Evolutionary conservation across 257 asterid genomes (phyloP).

Genomic region (Thymus mandschuricus): DNA sequence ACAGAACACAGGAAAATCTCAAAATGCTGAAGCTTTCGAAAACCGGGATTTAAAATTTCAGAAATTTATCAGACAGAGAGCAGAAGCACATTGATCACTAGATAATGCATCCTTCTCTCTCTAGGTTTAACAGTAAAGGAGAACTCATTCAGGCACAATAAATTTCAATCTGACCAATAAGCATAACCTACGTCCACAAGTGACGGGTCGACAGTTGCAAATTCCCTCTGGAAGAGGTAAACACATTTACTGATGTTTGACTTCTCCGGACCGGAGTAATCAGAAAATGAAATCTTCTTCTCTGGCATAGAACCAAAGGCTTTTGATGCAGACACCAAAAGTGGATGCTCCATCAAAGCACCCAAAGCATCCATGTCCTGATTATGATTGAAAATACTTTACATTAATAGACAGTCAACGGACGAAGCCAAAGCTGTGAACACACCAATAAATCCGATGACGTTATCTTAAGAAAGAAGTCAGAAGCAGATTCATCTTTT

Average conservation of each 20-base stretch:
- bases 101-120: not conserved
- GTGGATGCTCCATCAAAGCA: slow-evolving; percentile 79
- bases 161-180: slow-evolving; percentile 15
- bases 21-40: not conserved
- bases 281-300: slow-evolving; percentile 59
- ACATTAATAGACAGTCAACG: slow-evolving; percentile 18
- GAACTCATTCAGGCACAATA: not conserved
- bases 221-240: slow-evolving; percentile 87
- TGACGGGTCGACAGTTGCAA: slow-evolving; percentile 85
- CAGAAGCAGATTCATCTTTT: slow-evolving; percentile 4
- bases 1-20: not conserved
- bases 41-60: not conserved
- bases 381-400: slow-evolving; percentile 21
- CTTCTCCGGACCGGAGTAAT: slow-evolving; percentile 37
- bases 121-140: slow-evolving; percentile 1
- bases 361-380: slow-evolving; percentile 62
- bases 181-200: slow-evolving; percentile 67
- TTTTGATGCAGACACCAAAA: slow-evolving; percentile 62
- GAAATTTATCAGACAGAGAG: not conserved
- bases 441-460: slow-evolving; percentile 14
- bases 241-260: slow-evolving; percentile 54
- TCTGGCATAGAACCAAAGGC: slow-evolving; percentile 52
- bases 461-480: not conserved
- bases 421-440: slow-evolving; percentile 13
- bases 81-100: not conserved